Percentiles rank a stretch among this genome's conserved stretches.
These are phyloP conservation scores for Cladorrhinum sp. DNA, from an alignment of 2,329 filamentous ascomycete genomes.

Conservation along the genomic window DNA sequence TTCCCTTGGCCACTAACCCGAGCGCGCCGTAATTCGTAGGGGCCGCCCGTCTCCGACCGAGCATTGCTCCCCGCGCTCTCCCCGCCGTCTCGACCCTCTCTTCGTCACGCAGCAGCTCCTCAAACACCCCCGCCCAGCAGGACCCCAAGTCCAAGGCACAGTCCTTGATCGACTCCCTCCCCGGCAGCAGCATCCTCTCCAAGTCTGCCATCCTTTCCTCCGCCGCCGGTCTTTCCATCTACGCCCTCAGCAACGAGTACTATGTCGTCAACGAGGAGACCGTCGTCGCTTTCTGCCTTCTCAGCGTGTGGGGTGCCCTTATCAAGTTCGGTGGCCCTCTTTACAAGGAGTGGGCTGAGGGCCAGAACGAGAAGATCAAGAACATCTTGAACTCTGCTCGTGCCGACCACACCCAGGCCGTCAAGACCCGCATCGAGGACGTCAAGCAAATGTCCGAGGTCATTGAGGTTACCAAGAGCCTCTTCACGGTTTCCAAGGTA, in stretches of 20 bases:
- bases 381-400: slow-evolving; percentile 91
- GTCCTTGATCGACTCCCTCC: slow-evolving; percentile 88
- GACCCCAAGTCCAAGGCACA: slow-evolving; percentile 97
- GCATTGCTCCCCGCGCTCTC: slow-evolving; percentile 69
- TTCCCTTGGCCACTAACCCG: slow-evolving; percentile 21
- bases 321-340: slow-evolving; percentile 91
- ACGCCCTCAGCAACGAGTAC: slow-evolving; percentile 98
- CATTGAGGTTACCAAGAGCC: slow-evolving; percentile 92
- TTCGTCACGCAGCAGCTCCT: slow-evolving; percentile 68
- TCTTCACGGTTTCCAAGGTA: slow-evolving; percentile 98
- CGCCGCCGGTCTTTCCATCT: slow-evolving; percentile 83
- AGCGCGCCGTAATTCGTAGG: slow-evolving; percentile 50
- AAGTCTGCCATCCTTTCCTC: slow-evolving; percentile 98
- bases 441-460: slow-evolving; percentile 94
- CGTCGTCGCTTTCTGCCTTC: slow-evolving; percentile 85
- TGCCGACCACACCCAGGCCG: slow-evolving; percentile 90
- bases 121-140: slow-evolving; percentile 76
- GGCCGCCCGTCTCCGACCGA: slow-evolving; percentile 85
- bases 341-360: slow-evolving; percentile 90
- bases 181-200: slow-evolving; percentile 86
- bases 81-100: slow-evolving; percentile 70
- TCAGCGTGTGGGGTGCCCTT: slow-evolving; percentile 88
- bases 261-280: slow-evolving; percentile 99
- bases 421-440: slow-evolving; percentile 89
- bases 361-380: slow-evolving; percentile 88